These are phyloP conservation scores for Aspergillus coremiiformis DNA, from an alignment of 495 filamentous ascomycete species.

Conservation along the genomic window DNA sequence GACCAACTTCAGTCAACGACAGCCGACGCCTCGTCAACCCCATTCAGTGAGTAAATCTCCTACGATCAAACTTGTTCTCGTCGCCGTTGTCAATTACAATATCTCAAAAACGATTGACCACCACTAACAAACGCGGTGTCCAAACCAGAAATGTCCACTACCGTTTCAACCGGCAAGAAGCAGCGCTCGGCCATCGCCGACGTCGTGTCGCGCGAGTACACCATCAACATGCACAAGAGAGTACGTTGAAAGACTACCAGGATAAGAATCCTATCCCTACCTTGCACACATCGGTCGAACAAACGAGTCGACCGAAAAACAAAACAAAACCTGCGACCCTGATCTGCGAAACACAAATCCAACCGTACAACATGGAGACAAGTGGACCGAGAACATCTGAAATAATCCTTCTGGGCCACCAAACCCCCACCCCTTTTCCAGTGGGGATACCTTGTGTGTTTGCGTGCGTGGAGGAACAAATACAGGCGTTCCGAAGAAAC, in stretches of 20 bases:
- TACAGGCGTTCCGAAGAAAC: conserved; percentile 5
- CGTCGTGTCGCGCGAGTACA: conserved; percentile 99
- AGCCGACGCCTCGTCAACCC: conserved; percentile 31
- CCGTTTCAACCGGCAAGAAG: conserved; percentile 56
- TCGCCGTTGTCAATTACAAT: background rate
- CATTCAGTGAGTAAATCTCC: conserved; percentile 31
- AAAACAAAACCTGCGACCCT: no score
- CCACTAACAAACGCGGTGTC: background rate
- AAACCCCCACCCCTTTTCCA: background rate
- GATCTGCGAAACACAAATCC: conserved; percentile 19
- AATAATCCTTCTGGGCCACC: background rate
- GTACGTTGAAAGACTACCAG: conserved; percentile 56
- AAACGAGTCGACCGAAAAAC: background rate
- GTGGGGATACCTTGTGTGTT: background rate
- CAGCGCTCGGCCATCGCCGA: conserved; percentile 90
- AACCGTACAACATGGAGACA: conserved; percentile 18
- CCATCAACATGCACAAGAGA: conserved; percentile 99
- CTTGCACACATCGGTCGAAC: background rate
- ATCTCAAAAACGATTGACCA: background rate
- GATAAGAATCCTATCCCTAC: background rate
- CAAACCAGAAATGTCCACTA: conserved; percentile 63
- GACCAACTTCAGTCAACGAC: conserved; percentile 39
- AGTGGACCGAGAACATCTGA: conserved; percentile 23
- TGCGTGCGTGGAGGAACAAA: conserved; percentile 14
- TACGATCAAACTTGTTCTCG: background rate